phyloP scores from a whole-genome alignment of 139 green algal species.

The Desmodesmus armatus region DNA sequence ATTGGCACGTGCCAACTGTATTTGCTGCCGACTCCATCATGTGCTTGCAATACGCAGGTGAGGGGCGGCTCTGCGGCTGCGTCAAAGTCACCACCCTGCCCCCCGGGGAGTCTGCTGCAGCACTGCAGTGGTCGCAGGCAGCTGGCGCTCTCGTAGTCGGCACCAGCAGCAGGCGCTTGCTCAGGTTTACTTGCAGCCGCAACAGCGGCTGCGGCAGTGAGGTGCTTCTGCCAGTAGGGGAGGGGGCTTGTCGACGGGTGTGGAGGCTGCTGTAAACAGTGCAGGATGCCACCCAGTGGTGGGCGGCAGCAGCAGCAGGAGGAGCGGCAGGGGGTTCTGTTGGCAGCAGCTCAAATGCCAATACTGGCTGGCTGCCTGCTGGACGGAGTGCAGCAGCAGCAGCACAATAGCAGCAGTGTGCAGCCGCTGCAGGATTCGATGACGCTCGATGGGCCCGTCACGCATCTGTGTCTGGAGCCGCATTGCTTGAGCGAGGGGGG shows the following conservation, averaged over 20 bases:
- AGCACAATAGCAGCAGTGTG: not conserved
- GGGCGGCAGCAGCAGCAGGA: conserved; percentile 13
- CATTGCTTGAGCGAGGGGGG: conserved; percentile 13
- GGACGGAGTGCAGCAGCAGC: conserved; percentile 12
- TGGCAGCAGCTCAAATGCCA: not conserved
- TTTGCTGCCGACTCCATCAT: too few relatives aligned
- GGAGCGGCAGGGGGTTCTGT: conserved; percentile 1
- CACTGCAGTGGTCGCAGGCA: conserved; percentile 14
- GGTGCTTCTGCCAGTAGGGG: not conserved
- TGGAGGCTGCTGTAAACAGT: too few relatives aligned
- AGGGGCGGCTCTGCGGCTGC: not conserved
- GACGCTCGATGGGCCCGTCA: conserved; percentile 2
- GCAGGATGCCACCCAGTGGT: too few relatives aligned
- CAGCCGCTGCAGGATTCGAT: not conserved
- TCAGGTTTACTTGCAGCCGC: conserved; percentile 27
- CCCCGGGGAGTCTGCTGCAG: not conserved
- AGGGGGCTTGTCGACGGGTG: too few relatives aligned
- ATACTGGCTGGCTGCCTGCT: too few relatives aligned
- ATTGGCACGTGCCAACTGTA: too few relatives aligned
- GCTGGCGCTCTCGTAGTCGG: conserved; percentile 15
- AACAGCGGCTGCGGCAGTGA: not conserved
- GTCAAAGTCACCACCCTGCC: not conserved
- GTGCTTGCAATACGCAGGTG: not conserved
- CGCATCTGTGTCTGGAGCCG: conserved; percentile 19
- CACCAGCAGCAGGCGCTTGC: conserved; percentile 1